Base-by-base conservation (phyloP, 2,329 filamentous ascomycete genomes). In the Xylariales sp. region DNA sequence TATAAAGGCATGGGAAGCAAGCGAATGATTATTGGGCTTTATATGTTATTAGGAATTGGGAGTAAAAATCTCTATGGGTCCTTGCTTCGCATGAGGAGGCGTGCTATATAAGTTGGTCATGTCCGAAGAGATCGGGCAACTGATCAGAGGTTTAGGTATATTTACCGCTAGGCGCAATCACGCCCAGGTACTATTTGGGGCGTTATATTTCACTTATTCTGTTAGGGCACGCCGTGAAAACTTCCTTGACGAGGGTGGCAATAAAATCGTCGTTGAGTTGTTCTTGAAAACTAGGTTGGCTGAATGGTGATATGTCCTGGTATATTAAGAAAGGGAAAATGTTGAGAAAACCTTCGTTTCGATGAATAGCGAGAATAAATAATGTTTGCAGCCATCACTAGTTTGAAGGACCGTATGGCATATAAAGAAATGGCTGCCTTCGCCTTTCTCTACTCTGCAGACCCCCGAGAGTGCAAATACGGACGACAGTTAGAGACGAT, bases 1-100 rank as follows among this genome's bases (percentile, higher is more conserved):
- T 68, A 70, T 68, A 71, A 64, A 58, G 70, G 65, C 70, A 73
- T 72, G 59, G 67, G 65, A 70, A 70, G 54, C 64, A 70, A 73
- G 74, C 73, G 70, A 71, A 67, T 62, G 71, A 45, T 72, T 61
- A 67, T 71, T 72, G 55, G 61, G 65, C 54, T 65, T 68, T 56
- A 36, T 49, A 61, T 72, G 63, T 72, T 64, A 72, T 68, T 56
- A 18, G 67, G 72, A 69, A 69, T 61, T 70, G 58, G 65, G 56
- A 66, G 63, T 59, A 52, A n/a, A 28, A 23, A 48, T 65, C 45
- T 50, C 23, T 53, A 60, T 34, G 12, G 23, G 59, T 32, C 14
- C 62, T 59, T 30, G 58, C 56, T 70, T 61, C 30, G 12, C 16
- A 54, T 34, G 8, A 43, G 14, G 53, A 50, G 39, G 41, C 57